These are phyloP conservation scores for Nicotiana knightiana DNA, from an alignment of 257 asterid genomes.

Conservation along the genomic window DNA sequence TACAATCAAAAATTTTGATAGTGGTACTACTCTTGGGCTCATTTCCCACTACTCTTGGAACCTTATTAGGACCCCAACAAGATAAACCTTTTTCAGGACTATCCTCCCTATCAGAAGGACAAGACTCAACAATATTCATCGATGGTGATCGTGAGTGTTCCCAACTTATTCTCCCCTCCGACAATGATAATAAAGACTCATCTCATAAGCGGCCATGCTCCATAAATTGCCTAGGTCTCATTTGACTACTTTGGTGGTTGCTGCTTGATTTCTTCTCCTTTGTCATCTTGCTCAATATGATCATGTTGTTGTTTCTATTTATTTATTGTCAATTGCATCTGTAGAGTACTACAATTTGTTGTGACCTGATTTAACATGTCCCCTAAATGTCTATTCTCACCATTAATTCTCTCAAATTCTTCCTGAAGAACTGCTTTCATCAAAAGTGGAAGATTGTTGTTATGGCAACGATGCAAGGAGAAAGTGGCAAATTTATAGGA, in stretches of 20 bases:
- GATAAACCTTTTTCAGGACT: conserved; percentile 33
- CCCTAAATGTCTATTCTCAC: conserved; percentile 45
- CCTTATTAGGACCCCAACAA: conserved; percentile 43
- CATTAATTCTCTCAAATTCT: conserved; percentile 46
- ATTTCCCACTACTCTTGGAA: conserved; percentile 25
- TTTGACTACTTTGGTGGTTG: background rate
- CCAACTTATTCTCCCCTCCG: conserved; percentile 44
- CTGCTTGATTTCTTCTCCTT: conserved; percentile 12
- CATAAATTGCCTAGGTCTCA: conserved; percentile 78
- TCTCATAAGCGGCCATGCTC: conserved; percentile 55
- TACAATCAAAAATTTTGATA: background rate
- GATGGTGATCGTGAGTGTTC: conserved; percentile 30
- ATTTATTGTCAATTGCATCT: conserved; percentile 46
- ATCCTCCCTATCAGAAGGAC: conserved; percentile 19
- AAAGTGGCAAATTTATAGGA: too few species aligned
- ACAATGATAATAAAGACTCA: conserved; percentile 46
- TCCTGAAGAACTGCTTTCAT: conserved; percentile 38
- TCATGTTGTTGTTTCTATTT: conserved; percentile 37
- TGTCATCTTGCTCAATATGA: conserved; percentile 12
- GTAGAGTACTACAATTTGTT: conserved; percentile 38
- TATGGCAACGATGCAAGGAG: too few species aligned
- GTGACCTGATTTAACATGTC: conserved; percentile 47
- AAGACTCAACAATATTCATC: conserved; percentile 16
- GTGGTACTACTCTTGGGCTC: conserved; percentile 20
- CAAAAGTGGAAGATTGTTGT: too few species aligned